Conservation (phyloP, 164 flowering plant species). For the Akebia trifoliata region DNA sequence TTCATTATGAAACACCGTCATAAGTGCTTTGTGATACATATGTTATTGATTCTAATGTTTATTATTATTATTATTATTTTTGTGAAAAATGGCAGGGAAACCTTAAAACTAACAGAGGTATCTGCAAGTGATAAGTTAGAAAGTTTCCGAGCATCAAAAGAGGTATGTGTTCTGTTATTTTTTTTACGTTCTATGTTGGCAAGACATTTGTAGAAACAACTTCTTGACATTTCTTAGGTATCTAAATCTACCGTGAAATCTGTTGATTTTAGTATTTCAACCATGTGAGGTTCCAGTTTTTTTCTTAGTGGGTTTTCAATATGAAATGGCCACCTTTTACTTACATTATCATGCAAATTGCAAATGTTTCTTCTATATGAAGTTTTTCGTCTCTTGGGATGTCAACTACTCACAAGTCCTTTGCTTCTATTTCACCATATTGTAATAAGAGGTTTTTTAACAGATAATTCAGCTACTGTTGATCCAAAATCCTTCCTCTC, state of each 20-base stretch:
- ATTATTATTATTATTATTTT: background rate
- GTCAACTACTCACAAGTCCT: background rate
- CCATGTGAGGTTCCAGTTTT: background rate
- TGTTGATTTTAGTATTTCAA: background rate
- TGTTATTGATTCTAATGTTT: background rate
- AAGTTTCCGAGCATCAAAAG: conserved; percentile 81
- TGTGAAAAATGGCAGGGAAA: conserved; percentile 40
- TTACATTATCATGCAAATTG: conserved; percentile 1
- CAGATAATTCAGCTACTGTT: background rate
- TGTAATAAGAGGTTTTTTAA: background rate
- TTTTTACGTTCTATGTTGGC: background rate
- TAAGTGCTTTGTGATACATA: background rate
- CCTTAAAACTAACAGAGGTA: conserved; percentile 77
- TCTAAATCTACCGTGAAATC: background rate
- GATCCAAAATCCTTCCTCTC: too few species aligned
- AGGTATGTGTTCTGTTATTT: conserved; percentile 39
- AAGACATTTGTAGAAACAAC: too few species aligned
- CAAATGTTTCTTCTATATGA: background rate
- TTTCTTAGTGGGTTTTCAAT: background rate
- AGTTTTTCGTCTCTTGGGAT: background rate
- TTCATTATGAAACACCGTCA: too few species aligned
- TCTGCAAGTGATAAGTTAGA: conserved; percentile 93
- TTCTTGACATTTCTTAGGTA: too few species aligned
- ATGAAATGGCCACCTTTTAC: background rate
- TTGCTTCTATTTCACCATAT: background rate